Percentiles rank a stretch among this genome's conserved stretches.
These are phyloP conservation scores for Leishmania tarentolae DNA, from an alignment of 208 protist genomes.

Conservation along the genomic window DNA sequence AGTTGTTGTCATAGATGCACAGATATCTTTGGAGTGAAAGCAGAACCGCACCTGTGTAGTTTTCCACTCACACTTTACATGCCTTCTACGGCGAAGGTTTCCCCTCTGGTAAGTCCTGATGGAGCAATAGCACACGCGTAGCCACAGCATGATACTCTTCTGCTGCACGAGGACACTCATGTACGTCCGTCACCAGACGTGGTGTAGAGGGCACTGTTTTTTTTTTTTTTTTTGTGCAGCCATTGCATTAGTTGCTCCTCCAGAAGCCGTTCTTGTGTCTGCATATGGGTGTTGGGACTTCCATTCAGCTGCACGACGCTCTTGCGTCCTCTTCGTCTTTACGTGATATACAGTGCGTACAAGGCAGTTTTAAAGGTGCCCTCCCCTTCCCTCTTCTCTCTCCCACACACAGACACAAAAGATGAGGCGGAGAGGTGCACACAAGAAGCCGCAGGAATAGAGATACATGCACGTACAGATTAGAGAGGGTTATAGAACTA, in stretches of 20 bases:
- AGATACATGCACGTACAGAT: background rate
- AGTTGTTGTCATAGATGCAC: background rate
- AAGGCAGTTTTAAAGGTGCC: background rate
- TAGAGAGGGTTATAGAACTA: background rate
- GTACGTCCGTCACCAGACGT: background rate
- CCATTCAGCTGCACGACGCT: background rate
- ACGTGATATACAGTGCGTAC: background rate
- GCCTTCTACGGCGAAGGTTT: background rate
- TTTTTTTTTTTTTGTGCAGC: background rate
- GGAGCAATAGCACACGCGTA: background rate
- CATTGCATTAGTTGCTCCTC: background rate
- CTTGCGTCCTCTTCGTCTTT: background rate
- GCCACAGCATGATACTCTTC: background rate
- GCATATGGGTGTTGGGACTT: background rate
- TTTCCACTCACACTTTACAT: background rate
- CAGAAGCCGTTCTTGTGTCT: constrained; percentile 2
- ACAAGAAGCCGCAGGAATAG: background rate
- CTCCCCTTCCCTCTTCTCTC: no score
- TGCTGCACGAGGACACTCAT: background rate
- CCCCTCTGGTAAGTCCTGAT: background rate
- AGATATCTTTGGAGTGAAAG: background rate
- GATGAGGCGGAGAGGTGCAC: background rate
- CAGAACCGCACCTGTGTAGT: background rate
- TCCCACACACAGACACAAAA: no score
- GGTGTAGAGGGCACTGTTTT: background rate